Conservation (phyloP, 768 basidiomycete species). For the Leccinum uliginosum region DNA sequence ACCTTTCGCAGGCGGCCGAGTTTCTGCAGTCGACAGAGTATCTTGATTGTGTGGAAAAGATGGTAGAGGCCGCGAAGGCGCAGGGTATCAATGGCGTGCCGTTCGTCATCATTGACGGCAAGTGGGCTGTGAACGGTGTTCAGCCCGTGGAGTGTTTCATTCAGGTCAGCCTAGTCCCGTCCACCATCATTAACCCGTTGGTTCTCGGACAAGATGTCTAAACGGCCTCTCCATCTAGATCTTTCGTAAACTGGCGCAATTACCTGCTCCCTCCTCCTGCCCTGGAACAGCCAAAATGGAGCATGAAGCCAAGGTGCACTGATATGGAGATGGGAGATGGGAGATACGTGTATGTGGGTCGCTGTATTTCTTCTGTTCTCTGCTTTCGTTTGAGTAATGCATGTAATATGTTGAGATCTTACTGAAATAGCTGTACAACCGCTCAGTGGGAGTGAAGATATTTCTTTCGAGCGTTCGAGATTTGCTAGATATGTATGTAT, state of each 20-base stretch:
- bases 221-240: slow-evolving; percentile 12
- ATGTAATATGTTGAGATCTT: background rate
- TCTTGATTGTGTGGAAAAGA: slow-evolving; percentile 35
- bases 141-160: slow-evolving; percentile 39
- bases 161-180: slow-evolving; percentile 23
- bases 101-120: slow-evolving; percentile 43
- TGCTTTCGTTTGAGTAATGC: background rate
- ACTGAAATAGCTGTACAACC: background rate
- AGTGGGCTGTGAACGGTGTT: slow-evolving; percentile 42
- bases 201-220: background rate
- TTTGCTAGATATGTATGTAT: background rate
- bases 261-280: background rate
- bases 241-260: slow-evolving; percentile 27
- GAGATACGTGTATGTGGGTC: too few relatives aligned
- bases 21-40: slow-evolving; percentile 39
- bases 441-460: too few relatives aligned
- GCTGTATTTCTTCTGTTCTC: background rate
- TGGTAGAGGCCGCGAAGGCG: slow-evolving; percentile 35
- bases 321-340: background rate
- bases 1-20: slow-evolving; percentile 28
- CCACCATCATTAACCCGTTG: background rate
- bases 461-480: too few relatives aligned
- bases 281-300: background rate
- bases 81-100: slow-evolving; percentile 47
- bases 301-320: background rate